Evolutionary conservation across 139 green algal genomes (phyloP), one percentile per base, ranked within the genome.

Genomic region (Chlamydomonas schloesseri): DNA sequence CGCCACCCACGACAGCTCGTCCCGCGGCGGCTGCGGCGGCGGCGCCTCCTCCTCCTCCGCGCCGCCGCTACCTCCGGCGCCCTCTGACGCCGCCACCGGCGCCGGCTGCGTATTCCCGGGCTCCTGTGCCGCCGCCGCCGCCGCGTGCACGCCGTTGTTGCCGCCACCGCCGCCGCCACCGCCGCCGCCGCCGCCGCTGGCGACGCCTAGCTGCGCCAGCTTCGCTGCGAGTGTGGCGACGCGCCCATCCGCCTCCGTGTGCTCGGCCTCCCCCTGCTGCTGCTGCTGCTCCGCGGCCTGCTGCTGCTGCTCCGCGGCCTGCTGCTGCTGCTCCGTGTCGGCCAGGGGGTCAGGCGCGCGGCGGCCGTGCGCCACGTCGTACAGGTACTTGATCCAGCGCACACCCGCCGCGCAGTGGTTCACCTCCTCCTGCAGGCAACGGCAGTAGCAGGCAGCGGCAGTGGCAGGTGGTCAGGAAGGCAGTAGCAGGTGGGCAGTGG

Each of bases 391-490:
- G 13, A 99, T 93, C 96, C 96, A 99, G 17, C 91, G 83, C n/a
- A 89, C 93, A 0, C 97, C 97, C 14, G 97, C 96, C 0, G 90
- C 94, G 88, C 95, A 98, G 89, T 99, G 97, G 3, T 34, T 70
- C 20, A 57, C 20, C 62, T 46, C 65, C 80, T 42, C 31, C 69
- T 71, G 84, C 77, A 71, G 50, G 71, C 62, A n/a, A n/a, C n/a
- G n/a, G n/a, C n/a, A n/a, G n/a, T n/a, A n/a, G n/a, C n/a, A n/a
- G n/a, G n/a, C n/a, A n/a, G n/a, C n/a, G n/a, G n/a, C n/a, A n/a
- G n/a, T n/a, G n/a, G n/a, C n/a, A n/a, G n/a, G n/a, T n/a, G n/a
- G n/a, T n/a, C n/a, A n/a, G n/a, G n/a, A n/a, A n/a, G n/a, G n/a
- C n/a, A n/a, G n/a, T n/a, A n/a, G n/a, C n/a, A n/a, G n/a, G n/a